A percentile compares a stretch with the other conserved stretches of the same genome.
Conservation (phyloP, 805 yeast species). For the Candida yuanshanica region DNA sequence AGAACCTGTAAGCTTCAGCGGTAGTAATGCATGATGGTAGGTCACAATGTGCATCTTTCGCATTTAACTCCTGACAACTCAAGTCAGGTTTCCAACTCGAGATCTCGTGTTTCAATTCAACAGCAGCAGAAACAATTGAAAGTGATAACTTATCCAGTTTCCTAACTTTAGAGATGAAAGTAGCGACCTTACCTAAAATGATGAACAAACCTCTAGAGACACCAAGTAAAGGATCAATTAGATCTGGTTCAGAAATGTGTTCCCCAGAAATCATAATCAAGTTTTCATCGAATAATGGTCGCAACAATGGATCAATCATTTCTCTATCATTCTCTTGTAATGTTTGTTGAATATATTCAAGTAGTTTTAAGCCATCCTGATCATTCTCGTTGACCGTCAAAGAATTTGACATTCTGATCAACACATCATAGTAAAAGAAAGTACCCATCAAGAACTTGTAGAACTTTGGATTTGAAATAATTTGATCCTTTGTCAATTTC, state of each 20-base stretch:
- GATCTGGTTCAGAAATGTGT: conserved; percentile 2
- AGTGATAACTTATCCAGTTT: conserved; percentile 36
- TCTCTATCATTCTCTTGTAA: conserved; percentile 1
- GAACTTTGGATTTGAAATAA: conserved; percentile 11
- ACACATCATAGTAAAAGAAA: conserved; percentile 65
- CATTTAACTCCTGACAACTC: conserved; percentile 19
- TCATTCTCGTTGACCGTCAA: conserved; percentile 31
- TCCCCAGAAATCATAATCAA: conserved; percentile 1
- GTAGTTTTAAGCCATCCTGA: conserved; percentile 1
- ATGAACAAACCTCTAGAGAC: conserved; percentile 61
- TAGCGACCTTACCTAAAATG: conserved; percentile 58
- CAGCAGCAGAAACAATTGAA: conserved; percentile 47
- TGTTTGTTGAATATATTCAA: background rate
- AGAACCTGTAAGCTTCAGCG: conserved; percentile 62
- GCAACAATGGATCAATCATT: conserved; percentile 4
- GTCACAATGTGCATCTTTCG: conserved; percentile 32
- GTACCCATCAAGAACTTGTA: conserved; percentile 31
- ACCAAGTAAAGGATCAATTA: conserved; percentile 60
- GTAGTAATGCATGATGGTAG: conserved; percentile 57
- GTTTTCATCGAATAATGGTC: conserved; percentile 6
- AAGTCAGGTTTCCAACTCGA: conserved; percentile 50
- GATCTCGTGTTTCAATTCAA: conserved; percentile 45
- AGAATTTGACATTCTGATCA: conserved; percentile 59
- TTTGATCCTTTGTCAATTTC: conserved; percentile 25
- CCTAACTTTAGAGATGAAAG: conserved; percentile 46